Base-by-base conservation (phyloP, 2,329 filamentous ascomycete species). In the Aspergillus awamori region DNA sequence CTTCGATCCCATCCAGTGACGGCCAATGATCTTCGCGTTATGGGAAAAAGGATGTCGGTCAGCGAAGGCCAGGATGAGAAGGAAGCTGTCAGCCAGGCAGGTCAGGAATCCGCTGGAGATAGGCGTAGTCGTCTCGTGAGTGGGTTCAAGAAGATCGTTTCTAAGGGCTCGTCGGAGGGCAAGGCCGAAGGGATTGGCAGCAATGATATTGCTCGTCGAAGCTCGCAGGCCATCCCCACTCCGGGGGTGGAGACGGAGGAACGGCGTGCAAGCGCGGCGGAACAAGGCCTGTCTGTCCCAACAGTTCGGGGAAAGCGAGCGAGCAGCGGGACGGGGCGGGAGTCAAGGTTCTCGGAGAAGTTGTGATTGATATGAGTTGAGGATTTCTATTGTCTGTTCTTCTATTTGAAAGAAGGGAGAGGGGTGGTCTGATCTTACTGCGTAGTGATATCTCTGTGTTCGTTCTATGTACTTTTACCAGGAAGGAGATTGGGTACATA, bases 341-440 rank as follows among this genome's bases (percentile, higher is more conserved):
- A 74, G 48, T 77, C 75, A 2, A 66, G 73, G 52, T 77, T 77
- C 58, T 76, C 74, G 1, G 75, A 77, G 47, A 73, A 76, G 64
- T 57, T 77, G 56, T 77, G 60, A 71, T 64, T 20, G 17, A 13
- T 22, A n/a, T n/a, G 24, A 13, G 56, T 62, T 15, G 33, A 30
- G 10, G 10, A 1, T 11, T 30, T 30, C 3, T 30, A 3, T 36
- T 36, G 33, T 15, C 33, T 11, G 1, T 36, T 15, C 13, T 36
- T 36, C 5, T 36, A 15, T 36, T 30, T 30, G 28, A 30, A 30
- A 10, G 28, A 10, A 10, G 28, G 8, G 10, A 4, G 28, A 8
- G 28, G 28, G 28, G 28, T 30, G 28, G 4, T 30, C 5, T 36
- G 33, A 36, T 36, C 33, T 36, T 36, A 13, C 11, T 36, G 33